Evolutionary conservation across 345 rosid species (phyloP), one percentile per base, ranked within the genome.

Genomic region (Microcos paniculata): DNA sequence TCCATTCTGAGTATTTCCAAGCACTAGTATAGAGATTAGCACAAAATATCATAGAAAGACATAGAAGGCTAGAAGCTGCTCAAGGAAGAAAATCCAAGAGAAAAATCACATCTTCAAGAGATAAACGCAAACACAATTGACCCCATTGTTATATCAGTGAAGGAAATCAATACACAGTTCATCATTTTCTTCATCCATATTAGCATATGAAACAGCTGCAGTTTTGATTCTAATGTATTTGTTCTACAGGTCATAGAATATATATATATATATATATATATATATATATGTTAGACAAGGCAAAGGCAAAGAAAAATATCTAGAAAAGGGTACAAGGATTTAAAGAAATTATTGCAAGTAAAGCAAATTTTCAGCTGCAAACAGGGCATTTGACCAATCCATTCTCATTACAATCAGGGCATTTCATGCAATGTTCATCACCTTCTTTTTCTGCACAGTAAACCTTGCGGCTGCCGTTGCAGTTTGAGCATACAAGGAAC

Each of bases 361-460:
- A 16, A 35, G 40, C 40, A 35, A 51, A 12, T 18, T 49, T 35
- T 78, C 80, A 81, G 77, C 76, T 76, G 83, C 98, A 90, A 76
- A 84, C 58, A 57, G 86, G 76, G 80, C 98, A 96, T 69, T 73
- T 89, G 48, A 88, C 84, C 82, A 96, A 80, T 26, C 99, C 99
- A 75, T 93, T 93, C 82, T 93, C 96, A 28, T 96, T 96, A 72
- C 97, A 93, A 1, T 84, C 90, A 18, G 71, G 75, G 78, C 99
- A 96, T 81, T 88, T 82, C 18, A 74, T 76, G 79, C 46, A 78
- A 35, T 21, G 11, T 8, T 58, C 80, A 33, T 66, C 85, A 59
- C 53, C 80, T 9, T 75, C 83, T 28, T 65, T 77, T 14, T 24
- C 67, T 26, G 26, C 57, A 45, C 6, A 35, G 40, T 80, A 57